Evolutionary conservation across 2,329 filamentous ascomycete species (phyloP), one percentile per base, ranked within the genome.

Genomic region (Exophiala sp.): DNA sequence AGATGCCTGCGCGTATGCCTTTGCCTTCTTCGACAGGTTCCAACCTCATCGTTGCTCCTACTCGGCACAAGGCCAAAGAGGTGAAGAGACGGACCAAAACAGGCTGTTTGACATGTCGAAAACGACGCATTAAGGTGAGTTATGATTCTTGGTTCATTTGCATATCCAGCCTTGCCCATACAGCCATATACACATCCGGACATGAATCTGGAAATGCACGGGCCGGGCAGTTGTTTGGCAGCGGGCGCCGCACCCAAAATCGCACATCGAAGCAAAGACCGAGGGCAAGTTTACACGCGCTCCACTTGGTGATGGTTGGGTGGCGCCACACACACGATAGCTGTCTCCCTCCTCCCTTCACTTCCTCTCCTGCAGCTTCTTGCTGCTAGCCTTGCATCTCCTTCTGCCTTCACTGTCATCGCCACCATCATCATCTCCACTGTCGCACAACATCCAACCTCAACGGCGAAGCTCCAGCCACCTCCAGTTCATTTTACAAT

Each of bases 31-130:
- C 58, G 23, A 51, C 49, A 13, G 58, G 59, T 37, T 53, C 53
- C n/a, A 55, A 49, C 42, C 44, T 58, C 5, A 58, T 61, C 46
- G 53, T 58, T 22, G 53, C 56, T 23, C 55, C 55, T 6, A 49
- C 50, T 8, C 73, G 82, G 61, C 80, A 85, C 65, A 74, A 75
- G 68, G 53, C 57, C 24, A 82, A 85, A 70, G 83, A 88, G 69
- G 85, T 87, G 66, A 87, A 87, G 71, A 76, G 83, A 59, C 75
- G 84, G 64, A 87, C 84, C 50, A 86, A 86, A 70, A 86, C 82
- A 1, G 82, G 82, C n/a, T 87, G 83, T 68, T 65, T 81, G 61
- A 81, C 78, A 18, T 81, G 78, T 68, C 71, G 78, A 62, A 81
- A 80, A 66, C 74, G 83, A 61, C 74, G 83, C 70, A 87, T 87